Evolutionary conservation across 441 rosid species (phyloP), one percentile per base, ranked within the genome.

Genomic region (Erodium chrysanthum): DNA sequence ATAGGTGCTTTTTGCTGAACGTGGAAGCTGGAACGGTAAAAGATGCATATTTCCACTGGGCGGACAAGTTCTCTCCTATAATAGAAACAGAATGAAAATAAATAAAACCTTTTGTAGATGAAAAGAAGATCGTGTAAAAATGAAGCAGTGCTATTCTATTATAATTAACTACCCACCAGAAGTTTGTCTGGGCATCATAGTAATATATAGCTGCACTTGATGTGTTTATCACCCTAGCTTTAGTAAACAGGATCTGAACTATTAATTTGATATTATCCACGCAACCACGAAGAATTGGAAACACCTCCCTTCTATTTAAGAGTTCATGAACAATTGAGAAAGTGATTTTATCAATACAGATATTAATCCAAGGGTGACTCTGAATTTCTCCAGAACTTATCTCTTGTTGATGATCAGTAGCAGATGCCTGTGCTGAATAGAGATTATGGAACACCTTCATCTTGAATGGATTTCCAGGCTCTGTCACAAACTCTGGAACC

Each of bases 391-490:
- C 71, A 69, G 84, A 81, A 62, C 64, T 79, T 72, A 65, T 75
- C 73, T 68, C 73, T 75, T 79, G 73, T 67, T 50, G 72, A 68
- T 67, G 54, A 69, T 72, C 68, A 23, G 66, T 58, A 67, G 69
- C 71, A 33, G 82, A 76, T 66, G 79, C 54, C 70, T 77, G 79
- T 56, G 71, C 58, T 76, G 69, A 50, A 64, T 35, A 59, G 61
- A 71, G 63, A 74, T 82, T 81, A 65, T 68, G 79, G 69, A 93
- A 83, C 65, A 86, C 83, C 83, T 89, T 91, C 66, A 93, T 85
- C 86, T 93, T 93, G 84, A 93, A 86, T 59, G 88, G 92, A 84
- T 85, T 89, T 84, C 98, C 97, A 73, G 97, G 96, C 85, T 84
- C 91, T 74, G 77, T 79, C 37, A 93, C 92, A 84, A 91, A 93